Evolutionary conservation across 2,329 filamentous ascomycete species (phyloP).

Genomic region (Mycogone perniciosa): DNA sequence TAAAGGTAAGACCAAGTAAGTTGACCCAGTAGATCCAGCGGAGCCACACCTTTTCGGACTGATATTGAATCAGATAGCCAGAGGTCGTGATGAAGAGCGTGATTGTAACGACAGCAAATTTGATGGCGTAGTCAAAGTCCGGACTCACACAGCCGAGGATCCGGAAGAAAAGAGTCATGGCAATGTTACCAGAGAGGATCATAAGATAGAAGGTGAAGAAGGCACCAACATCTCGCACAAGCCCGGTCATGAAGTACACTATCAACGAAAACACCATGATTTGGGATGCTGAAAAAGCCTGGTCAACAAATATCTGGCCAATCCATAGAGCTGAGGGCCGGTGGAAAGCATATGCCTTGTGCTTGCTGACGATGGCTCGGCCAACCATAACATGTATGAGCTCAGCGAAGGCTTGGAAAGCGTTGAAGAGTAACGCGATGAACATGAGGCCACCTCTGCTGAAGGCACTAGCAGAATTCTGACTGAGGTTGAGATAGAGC

Average conservation of each 20-base stretch:
- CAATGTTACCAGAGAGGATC: conserved; percentile 61
- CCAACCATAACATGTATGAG: conserved; percentile 69
- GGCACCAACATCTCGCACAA: conserved; percentile 62
- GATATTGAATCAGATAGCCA: conserved; percentile 78
- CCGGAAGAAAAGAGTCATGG: conserved; percentile 72
- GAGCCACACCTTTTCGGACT: conserved; percentile 67
- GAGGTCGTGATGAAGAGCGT: conserved; percentile 76
- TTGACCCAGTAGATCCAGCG: conserved; percentile 79
- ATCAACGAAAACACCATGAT: conserved; percentile 69
- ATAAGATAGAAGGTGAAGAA: conserved; percentile 75
- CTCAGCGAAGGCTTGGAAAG: conserved; percentile 80
- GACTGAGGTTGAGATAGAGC: conserved; percentile 65
- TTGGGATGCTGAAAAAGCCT: conserved; percentile 62
- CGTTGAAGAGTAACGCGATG: conserved; percentile 74
- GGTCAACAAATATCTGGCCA: conserved; percentile 73
- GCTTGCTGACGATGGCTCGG: conserved; percentile 74
- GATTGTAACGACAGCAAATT: conserved; percentile 72
- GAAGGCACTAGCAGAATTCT: conserved; percentile 65
- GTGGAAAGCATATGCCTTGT: conserved; percentile 77
- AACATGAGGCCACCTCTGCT: conserved; percentile 78
- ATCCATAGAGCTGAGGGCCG: conserved; percentile 77
- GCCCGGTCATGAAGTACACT: conserved; percentile 71
- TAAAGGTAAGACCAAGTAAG: conserved; percentile 66
- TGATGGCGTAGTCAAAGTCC: conserved; percentile 80
- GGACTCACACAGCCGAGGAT: conserved; percentile 69